These are phyloP conservation scores for Piromyces sp. DNA, from an alignment of 192 early-diverging fungal species.

Conservation along the genomic window DNA sequence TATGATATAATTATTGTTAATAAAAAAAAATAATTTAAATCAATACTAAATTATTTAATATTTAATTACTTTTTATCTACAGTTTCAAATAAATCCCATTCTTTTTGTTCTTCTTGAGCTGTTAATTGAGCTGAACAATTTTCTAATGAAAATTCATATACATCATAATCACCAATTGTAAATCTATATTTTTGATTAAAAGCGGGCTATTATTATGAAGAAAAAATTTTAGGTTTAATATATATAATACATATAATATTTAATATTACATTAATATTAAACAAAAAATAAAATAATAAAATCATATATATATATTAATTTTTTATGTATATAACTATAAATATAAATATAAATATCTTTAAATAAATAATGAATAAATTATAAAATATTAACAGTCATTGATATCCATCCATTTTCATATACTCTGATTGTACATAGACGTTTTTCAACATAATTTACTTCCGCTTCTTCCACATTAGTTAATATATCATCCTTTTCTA, in stretches of 20 bases:
- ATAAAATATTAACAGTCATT: conserved; percentile 7
- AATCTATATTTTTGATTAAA: background rate
- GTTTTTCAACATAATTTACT: conserved; percentile 11
- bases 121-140: background rate
- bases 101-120: background rate
- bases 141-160: background rate
- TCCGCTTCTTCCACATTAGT: background rate
- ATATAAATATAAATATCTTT: too few relatives aligned
- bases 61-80: background rate
- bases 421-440: conserved; percentile 18
- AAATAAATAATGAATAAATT: background rate
- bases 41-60: too few relatives aligned
- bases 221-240: background rate
- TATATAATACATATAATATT: background rate
- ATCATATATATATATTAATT: too few relatives aligned
- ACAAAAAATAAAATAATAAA: too few relatives aligned
- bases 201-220: background rate
- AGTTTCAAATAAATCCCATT: background rate
- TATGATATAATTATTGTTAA: too few relatives aligned
- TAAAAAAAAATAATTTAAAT: too few relatives aligned
- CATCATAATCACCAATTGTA: background rate
- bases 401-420: conserved; percentile 16
- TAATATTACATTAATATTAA: too few relatives aligned
- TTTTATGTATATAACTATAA: too few relatives aligned
- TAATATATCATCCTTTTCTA: background rate